Evolutionary conservation across 805 yeast genomes (phyloP).

Genomic region (Candida dendrica): DNA sequence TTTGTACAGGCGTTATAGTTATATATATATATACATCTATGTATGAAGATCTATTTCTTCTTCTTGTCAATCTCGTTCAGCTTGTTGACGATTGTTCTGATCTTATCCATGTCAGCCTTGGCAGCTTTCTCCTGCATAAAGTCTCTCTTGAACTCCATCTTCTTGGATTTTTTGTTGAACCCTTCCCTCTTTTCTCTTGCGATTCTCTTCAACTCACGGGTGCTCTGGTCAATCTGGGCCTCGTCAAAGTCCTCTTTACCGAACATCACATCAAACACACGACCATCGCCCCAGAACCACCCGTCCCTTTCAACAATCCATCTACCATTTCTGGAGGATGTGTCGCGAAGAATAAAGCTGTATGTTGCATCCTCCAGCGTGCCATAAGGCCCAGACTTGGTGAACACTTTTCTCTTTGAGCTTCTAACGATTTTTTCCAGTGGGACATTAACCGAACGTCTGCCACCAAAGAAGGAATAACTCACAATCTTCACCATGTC

Average conservation of each 20-base stretch:
- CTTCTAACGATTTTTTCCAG: slow-evolving; percentile 47
- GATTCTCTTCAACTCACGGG: slow-evolving; percentile 30
- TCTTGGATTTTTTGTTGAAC: neutral
- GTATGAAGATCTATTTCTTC: too few species aligned
- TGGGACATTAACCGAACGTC: slow-evolving; percentile 63
- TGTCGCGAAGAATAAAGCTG: slow-evolving; percentile 63
- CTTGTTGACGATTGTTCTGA: neutral
- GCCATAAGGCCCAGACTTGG: slow-evolving; percentile 85
- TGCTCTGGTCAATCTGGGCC: slow-evolving; percentile 57
- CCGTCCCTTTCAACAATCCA: slow-evolving; percentile 70
- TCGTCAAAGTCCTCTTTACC: slow-evolving; percentile 73
- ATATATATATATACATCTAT: too few species aligned
- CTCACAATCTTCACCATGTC: slow-evolving; percentile 40
- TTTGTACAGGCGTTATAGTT: too few species aligned
- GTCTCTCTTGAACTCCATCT: neutral
- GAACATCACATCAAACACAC: slow-evolving; percentile 74
- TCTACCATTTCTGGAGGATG: neutral
- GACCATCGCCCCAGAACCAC: slow-evolving; percentile 89
- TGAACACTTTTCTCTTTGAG: slow-evolving; percentile 63
- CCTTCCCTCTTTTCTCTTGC: slow-evolving; percentile 4
- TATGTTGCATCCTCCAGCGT: slow-evolving; percentile 70
- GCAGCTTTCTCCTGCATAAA: neutral
- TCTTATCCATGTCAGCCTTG: neutral
- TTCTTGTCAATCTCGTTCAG: neutral
- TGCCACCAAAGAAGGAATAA: neutral